phyloP scores from a whole-genome alignment of 139 green algal genomes.

The Ettlia oleoabundans region DNA sequence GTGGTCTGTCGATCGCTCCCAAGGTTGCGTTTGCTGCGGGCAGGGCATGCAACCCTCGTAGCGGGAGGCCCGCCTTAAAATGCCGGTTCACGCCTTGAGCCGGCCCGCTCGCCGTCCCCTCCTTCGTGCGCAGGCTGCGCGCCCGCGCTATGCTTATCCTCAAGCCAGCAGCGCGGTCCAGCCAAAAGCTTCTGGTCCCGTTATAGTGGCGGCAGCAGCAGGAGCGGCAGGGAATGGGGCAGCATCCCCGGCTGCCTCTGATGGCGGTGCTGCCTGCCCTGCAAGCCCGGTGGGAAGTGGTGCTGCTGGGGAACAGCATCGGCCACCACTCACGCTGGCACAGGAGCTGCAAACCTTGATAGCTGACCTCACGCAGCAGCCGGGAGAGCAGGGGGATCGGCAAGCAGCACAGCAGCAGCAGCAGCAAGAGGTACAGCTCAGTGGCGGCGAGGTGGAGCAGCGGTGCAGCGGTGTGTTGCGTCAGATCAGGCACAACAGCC shows the following conservation, averaged over 20 bases:
- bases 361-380: neutral
- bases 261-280: neutral
- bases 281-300: neutral
- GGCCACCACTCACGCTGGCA: neutral
- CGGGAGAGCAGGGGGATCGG: neutral
- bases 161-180: neutral
- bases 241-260: neutral
- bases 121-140: neutral
- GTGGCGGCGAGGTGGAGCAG: neutral
- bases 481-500: slow-evolving; percentile 13
- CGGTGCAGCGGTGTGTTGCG: neutral
- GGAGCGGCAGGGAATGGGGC: neutral
- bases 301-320: neutral
- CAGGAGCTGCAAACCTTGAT: slow-evolving; percentile 18
- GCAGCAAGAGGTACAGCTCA: neutral
- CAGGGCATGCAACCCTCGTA: too few relatives aligned
- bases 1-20: too few relatives aligned
- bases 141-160: neutral
- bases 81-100: too few relatives aligned
- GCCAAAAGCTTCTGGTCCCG: neutral
- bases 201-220: neutral
- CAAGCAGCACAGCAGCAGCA: slow-evolving; percentile 5
- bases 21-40: too few relatives aligned
- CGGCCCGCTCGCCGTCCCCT: too few relatives aligned
- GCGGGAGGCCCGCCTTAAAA: too few relatives aligned